phyloP scores from a whole-genome alignment of 1,139 yeast genomes.

The Suhomyces taliae region DNA sequence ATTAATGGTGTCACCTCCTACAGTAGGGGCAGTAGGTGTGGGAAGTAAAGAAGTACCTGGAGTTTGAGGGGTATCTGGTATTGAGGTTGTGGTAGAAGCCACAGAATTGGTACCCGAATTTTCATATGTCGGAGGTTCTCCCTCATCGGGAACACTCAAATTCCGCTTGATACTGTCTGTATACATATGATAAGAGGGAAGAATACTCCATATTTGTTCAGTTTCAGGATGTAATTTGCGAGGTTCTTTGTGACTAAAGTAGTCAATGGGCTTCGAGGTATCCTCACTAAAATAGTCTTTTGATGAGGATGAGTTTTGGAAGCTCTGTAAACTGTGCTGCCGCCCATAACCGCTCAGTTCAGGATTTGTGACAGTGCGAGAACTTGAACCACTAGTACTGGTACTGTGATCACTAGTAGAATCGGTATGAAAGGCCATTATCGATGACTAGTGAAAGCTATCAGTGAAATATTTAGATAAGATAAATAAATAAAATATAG shows the following conservation, averaged over 20 bases:
- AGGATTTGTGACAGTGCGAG: no score
- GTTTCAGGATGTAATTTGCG: neutral
- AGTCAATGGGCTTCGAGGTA: neutral
- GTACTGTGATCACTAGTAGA: no score
- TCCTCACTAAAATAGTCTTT: neutral
- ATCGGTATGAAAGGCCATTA: no score
- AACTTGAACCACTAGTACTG: no score
- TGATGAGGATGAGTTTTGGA: neutral
- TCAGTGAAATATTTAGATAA: no score
- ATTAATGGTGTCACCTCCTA: neutral
- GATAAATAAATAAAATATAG: no score
- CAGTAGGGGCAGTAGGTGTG: neutral
- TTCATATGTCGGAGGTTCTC: slow-evolving; percentile 12
- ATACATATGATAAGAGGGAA: slow-evolving; percentile 31
- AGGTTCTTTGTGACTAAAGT: neutral
- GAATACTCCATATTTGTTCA: slow-evolving; percentile 27
- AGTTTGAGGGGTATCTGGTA: neutral
- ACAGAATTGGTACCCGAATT: slow-evolving; percentile 1
- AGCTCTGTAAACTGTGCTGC: no score
- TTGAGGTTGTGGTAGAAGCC: neutral
- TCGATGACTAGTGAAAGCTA: no score
- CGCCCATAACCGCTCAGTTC: no score
- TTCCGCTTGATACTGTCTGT: slow-evolving; percentile 13
- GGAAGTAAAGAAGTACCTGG: slow-evolving; percentile 2
- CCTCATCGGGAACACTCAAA: slow-evolving; percentile 16